Evolutionary conservation across 2,329 filamentous ascomycete species (phyloP), one percentile per base, ranked within the genome.

Genomic region (Trichoderma sp.): DNA sequence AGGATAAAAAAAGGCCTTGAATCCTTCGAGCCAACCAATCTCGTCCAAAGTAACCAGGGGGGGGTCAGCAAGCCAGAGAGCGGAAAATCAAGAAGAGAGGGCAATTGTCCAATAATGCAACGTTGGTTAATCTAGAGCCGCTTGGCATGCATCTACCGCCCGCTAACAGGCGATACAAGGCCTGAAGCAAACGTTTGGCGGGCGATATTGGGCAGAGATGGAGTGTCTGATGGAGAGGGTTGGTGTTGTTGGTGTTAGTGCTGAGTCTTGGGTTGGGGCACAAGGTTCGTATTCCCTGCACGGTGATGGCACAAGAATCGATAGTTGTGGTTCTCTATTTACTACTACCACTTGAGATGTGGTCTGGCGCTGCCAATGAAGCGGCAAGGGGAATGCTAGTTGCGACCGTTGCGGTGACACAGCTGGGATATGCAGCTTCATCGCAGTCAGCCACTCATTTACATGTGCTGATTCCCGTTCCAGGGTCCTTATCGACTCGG

Each of bases 211-310:
- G 2, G 57, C 19, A n/a, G 56, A 59, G 39, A 48, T 41, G 28
- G 21, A 30, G 57, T 45, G 24, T 50, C 21, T 24, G 47, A 41
- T 51, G 52, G 52, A 15, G 39, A 6, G 1, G 3, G 2, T 14
- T 55, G 24, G 59, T 26, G 41, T 63, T 55, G 47, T 51, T 45
- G 41, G 50, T 55, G 59, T 63, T 63, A 63, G 59, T 55, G 48
- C 48, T n/a, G 19, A 1, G 28, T 34, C 19, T n/a, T 15, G n/a
- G 59, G n/a, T 26, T 62, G 15, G 24, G 21, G n/a, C 59, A 48
- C 59, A 63, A 63, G 59, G n/a, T 63, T 63, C 59, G 59, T 63
- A 63, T 52, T 52, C 43, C 21, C 24, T 63, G 59, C 59, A 47
- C 39, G 39, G 30, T 52, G 48, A 34, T 44, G 59, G 34, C 48